Conservation (phyloP, 768 basidiomycete species). For the Butyriboletus loyo region DNA sequence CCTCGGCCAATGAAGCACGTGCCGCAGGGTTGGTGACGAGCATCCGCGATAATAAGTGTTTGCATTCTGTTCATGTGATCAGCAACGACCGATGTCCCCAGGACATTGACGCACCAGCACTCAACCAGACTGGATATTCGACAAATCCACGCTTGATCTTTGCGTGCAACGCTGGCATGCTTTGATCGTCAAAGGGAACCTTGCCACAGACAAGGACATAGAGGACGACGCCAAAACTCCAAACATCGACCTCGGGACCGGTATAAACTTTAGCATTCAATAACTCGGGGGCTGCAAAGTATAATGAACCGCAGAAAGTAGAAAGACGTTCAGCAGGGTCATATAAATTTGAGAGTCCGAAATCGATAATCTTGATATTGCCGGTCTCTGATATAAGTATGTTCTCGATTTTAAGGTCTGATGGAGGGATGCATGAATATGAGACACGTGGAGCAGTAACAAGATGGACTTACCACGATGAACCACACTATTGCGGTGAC, state of each 20-base stretch:
- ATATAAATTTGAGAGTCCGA: slow-evolving; percentile 95
- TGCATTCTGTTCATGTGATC: slow-evolving; percentile 69
- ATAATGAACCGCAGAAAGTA: slow-evolving; percentile 96
- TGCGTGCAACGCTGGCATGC: slow-evolving; percentile 97
- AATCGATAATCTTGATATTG: slow-evolving; percentile 99
- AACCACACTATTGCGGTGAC: slow-evolving; percentile 95
- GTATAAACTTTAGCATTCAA: slow-evolving; percentile 96
- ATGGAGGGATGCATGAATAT: not conserved
- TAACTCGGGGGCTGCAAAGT: slow-evolving; percentile 97
- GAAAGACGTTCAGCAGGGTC: slow-evolving; percentile 78
- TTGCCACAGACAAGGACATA: slow-evolving; percentile 98
- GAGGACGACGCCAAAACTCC: slow-evolving; percentile 98
- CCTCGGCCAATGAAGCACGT: slow-evolving; percentile 81
- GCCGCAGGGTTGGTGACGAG: slow-evolving; percentile 88
- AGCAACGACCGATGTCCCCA: slow-evolving; percentile 5
- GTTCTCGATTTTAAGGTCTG: slow-evolving; percentile 97
- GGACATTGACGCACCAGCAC: slow-evolving; percentile 60
- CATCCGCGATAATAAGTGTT: slow-evolving; percentile 90
- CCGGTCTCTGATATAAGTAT: slow-evolving; percentile 98
- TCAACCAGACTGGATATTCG: slow-evolving; percentile 97
- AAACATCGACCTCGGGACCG: slow-evolving; percentile 97
- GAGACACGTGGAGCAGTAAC: not conserved
- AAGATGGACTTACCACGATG: slow-evolving; percentile 66
- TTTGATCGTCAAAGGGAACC: slow-evolving; percentile 98
- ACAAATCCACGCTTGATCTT: slow-evolving; percentile 98